Percentiles rank a stretch among this genome's conserved stretches.
Evolutionary conservation across 31 red algal genomes (phyloP).

Genomic region (Porphyra umbilicalis): DNA sequence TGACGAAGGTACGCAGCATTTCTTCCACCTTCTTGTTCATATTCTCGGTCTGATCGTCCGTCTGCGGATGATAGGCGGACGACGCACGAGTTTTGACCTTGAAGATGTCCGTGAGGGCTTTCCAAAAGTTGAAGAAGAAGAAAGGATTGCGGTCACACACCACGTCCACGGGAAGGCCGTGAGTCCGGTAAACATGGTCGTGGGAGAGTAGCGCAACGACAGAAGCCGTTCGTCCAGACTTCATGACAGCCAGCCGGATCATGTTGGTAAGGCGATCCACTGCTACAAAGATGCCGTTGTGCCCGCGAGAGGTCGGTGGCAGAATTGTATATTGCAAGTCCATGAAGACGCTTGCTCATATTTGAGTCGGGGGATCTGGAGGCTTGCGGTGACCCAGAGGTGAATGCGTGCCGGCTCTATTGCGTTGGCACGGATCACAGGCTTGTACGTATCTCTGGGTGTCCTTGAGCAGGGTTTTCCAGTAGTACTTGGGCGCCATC

Average conservation of each 20-base stretch:
- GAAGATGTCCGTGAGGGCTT: slow-evolving; percentile 16
- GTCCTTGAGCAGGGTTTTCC: neutral
- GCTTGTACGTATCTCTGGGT: neutral
- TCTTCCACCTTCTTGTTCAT: slow-evolving; percentile 22
- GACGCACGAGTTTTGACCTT: slow-evolving; percentile 24
- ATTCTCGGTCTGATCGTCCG: slow-evolving; percentile 36
- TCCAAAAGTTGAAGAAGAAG: slow-evolving; percentile 32
- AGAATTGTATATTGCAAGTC: neutral
- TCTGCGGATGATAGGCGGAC: slow-evolving; percentile 34
- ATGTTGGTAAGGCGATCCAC: neutral
- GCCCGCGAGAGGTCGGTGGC: neutral
- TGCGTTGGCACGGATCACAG: neutral
- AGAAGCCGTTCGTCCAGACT: neutral
- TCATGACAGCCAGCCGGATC: neutral
- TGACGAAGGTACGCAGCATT: slow-evolving; percentile 23
- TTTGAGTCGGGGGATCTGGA: neutral
- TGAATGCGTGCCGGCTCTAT: neutral
- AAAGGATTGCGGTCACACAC: slow-evolving; percentile 35
- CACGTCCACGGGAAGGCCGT: slow-evolving; percentile 30
- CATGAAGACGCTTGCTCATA: neutral
- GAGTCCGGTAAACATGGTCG: slow-evolving; percentile 1
- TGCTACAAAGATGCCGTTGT: neutral
- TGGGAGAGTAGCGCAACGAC: neutral
- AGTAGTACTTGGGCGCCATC: neutral
- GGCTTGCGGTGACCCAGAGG: neutral